Evolutionary conservation across 306 rosid genomes (phyloP).

Genomic region (Casuarina cunninghamiana): DNA sequence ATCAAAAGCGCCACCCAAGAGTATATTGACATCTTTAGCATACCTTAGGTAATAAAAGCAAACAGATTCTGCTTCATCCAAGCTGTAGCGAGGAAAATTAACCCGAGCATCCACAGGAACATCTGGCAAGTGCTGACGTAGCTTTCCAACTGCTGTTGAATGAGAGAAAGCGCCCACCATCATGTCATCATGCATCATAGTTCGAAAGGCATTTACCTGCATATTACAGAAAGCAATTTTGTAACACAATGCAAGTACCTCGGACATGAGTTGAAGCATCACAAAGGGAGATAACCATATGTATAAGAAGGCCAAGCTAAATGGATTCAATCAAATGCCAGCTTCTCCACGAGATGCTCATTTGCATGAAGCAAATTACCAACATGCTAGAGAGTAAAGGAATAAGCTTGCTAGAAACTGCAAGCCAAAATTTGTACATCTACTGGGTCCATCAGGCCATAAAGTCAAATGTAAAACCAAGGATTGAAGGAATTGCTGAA

Average conservation of each 20-base stretch:
- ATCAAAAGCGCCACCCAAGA: constrained; percentile 14
- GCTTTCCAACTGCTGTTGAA: constrained; percentile 96
- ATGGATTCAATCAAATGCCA: not conserved
- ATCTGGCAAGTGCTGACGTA: constrained; percentile 85
- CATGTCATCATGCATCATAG: constrained; percentile 87
- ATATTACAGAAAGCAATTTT: constrained; percentile 22
- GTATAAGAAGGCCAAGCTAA: not conserved
- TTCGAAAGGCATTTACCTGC: constrained; percentile 96
- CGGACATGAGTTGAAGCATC: constrained; percentile 10
- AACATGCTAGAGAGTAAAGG: not conserved
- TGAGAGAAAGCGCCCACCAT: constrained; percentile 98
- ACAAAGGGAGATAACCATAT: not conserved
- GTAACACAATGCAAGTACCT: constrained; percentile 9
- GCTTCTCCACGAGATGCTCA: not conserved
- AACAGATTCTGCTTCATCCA: constrained; percentile 87
- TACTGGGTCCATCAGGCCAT: not conserved
- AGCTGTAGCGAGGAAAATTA: constrained; percentile 72
- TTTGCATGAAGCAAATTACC: not conserved
- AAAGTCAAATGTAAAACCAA: not conserved
- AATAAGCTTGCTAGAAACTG: not conserved
- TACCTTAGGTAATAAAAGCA: constrained; percentile 89
- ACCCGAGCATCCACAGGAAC: constrained; percentile 82
- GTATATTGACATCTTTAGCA: constrained; percentile 12
- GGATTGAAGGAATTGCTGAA: not conserved
- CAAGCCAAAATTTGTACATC: not conserved